These are phyloP conservation scores for Ramalina intermedia DNA, from an alignment of 495 filamentous ascomycete species.

Conservation along the genomic window DNA sequence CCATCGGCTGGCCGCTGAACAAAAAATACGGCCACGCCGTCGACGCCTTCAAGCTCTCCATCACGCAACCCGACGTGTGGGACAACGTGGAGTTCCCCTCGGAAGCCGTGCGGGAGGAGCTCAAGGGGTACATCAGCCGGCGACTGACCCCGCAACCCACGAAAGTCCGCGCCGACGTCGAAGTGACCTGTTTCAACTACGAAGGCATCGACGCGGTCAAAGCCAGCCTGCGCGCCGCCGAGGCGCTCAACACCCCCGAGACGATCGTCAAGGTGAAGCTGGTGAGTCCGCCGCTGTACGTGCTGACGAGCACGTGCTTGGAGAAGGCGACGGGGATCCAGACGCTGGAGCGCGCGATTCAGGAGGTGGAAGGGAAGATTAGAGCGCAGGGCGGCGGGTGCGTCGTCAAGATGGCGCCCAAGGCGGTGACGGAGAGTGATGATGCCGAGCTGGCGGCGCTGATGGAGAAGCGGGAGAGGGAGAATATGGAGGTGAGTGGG, in stretches of 20 bases:
- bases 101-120: slow-evolving; percentile 70
- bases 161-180: slow-evolving; percentile 94
- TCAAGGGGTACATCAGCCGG: slow-evolving; percentile 88
- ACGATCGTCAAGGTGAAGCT: slow-evolving; percentile 94
- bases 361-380: slow-evolving; percentile 67
- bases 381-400: slow-evolving; percentile 58
- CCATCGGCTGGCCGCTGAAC: slow-evolving; percentile 92
- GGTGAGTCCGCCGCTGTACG: slow-evolving; percentile 88
- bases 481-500: slow-evolving; percentile 92
- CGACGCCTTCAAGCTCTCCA: slow-evolving; percentile 96
- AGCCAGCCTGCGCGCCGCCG: slow-evolving; percentile 50
- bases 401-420: slow-evolving; percentile 89
- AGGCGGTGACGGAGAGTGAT: slow-evolving; percentile 96
- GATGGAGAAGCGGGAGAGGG: slow-evolving; percentile 97
- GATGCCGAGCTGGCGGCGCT: slow-evolving; percentile 91
- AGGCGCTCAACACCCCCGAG: slow-evolving; percentile 61
- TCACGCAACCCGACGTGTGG: slow-evolving; percentile 96
- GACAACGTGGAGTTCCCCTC: slow-evolving; percentile 77
- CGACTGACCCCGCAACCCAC: slow-evolving; percentile 91
- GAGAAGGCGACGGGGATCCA: slow-evolving; percentile 80
- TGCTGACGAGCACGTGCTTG: slow-evolving; percentile 81
- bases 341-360: slow-evolving; percentile 74
- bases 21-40: slow-evolving; percentile 94
- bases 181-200: slow-evolving; percentile 96
- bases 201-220: slow-evolving; percentile 98